These are phyloP conservation scores for Fusarium devonianum DNA, from an alignment of 2,329 filamentous ascomycete genomes.

Conservation along the genomic window DNA sequence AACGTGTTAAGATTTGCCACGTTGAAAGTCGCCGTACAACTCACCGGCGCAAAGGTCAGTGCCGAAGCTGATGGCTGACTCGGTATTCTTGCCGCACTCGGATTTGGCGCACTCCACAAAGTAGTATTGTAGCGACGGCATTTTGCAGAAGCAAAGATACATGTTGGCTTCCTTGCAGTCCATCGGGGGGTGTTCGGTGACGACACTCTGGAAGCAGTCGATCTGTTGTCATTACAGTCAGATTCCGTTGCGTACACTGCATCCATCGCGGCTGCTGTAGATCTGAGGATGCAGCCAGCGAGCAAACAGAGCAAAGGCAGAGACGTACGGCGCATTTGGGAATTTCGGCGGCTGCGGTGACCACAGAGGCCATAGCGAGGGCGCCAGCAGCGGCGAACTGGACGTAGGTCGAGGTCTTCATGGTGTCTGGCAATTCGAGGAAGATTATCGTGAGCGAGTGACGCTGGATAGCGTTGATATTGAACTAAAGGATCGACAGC, in stretches of 20 bases:
- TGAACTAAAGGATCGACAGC: too few relatives aligned
- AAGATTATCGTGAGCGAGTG: too few relatives aligned
- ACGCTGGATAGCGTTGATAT: too few relatives aligned
- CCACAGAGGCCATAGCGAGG: conserved; percentile 19
- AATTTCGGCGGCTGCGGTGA: conserved; percentile 4
- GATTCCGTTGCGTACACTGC: too few relatives aligned
- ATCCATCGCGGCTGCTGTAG: too few relatives aligned
- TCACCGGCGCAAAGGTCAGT: conserved; percentile 45
- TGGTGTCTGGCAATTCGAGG: conserved; percentile 4
- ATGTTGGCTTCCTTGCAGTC: conserved; percentile 43
- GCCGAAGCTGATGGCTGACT: conserved; percentile 33
- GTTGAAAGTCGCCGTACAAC: rapidly evolving
- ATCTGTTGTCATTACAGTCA: conserved; percentile 18
- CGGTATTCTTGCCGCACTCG: conserved; percentile 12
- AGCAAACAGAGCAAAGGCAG: rapidly evolving
- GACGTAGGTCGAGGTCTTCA: conserved; percentile 22
- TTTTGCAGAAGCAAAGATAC: conserved; percentile 45
- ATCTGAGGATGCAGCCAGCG: too few relatives aligned
- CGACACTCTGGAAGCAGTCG: conserved; percentile 41
- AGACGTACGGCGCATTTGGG: conserved; percentile 30
- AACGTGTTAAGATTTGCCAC: not conserved
- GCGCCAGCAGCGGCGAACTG: conserved; percentile 17
- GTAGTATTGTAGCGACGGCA: conserved; percentile 32
- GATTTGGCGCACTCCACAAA: conserved; percentile 36
- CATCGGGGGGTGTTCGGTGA: conserved; percentile 41